Evolutionary conservation across 495 filamentous ascomycete genomes (phyloP).

Genomic region (Cercophora scortea): DNA sequence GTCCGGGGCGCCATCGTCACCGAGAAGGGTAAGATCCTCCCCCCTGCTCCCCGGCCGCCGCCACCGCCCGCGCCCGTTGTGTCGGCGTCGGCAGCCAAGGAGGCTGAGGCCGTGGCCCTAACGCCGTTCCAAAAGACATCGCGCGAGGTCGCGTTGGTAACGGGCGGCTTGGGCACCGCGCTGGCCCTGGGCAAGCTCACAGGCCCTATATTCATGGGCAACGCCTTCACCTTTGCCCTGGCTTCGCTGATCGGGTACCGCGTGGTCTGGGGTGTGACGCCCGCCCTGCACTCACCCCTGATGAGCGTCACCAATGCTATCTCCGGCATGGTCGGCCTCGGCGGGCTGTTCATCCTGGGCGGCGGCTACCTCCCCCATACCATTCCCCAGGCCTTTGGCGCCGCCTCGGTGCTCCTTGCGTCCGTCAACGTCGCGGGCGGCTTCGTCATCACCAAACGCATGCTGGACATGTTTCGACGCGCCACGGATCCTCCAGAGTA

Average conservation of each 20-base stretch:
- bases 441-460: conserved; percentile 78
- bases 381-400: conserved; percentile 66
- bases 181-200: conserved; percentile 69
- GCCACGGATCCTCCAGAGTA: conserved; percentile 76
- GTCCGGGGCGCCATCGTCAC: conserved; percentile 74
- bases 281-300: conserved; percentile 70
- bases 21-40: conserved; percentile 62
- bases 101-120: conserved; percentile 51
- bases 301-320: conserved; percentile 88
- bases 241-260: conserved; percentile 74
- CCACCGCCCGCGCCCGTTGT: conserved; percentile 57
- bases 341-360: conserved; percentile 75
- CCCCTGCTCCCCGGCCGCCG: conserved; percentile 60
- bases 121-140: conserved; percentile 71
- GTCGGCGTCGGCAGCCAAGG: conserved; percentile 42
- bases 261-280: conserved; percentile 70
- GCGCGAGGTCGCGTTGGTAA: conserved; percentile 60
- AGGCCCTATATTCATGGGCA: conserved; percentile 71
- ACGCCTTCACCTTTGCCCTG: conserved; percentile 70
- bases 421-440: conserved; percentile 79
- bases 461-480: conserved; percentile 86
- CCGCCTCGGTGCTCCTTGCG: conserved; percentile 68
- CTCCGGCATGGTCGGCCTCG: conserved; percentile 77
- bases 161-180: conserved; percentile 63
- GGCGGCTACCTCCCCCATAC: conserved; percentile 65